Percentiles rank a stretch among this genome's conserved stretches.
Conservation (phyloP, 2,329 filamentous ascomycete species). For the Cadophora luteo-olivacea region DNA sequence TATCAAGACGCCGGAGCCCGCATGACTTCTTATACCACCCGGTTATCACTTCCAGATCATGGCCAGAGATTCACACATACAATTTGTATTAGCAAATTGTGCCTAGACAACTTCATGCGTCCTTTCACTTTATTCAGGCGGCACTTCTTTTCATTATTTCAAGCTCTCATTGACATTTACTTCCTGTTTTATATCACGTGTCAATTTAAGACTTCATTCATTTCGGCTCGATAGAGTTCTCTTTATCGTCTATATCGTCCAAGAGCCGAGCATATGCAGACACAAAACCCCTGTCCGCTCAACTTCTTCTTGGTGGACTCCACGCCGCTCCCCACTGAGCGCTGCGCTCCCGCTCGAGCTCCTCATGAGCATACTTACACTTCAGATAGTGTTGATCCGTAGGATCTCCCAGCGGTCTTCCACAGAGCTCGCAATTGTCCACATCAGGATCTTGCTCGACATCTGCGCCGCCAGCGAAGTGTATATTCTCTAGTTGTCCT, state of each 20-base stretch:
- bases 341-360: constrained; percentile 9
- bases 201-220: neutral
- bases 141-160: neutral
- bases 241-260: neutral
- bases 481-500: neutral
- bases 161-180: neutral
- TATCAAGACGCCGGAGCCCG: neutral
- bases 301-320: too few relatives aligned
- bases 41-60: neutral
- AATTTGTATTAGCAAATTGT: neutral
- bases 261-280: neutral
- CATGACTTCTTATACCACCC: constrained; percentile 6
- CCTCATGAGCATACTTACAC: constrained; percentile 34
- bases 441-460: constrained; percentile 9
- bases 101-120: too few relatives aligned
- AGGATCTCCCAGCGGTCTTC: constrained; percentile 21
- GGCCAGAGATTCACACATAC: neutral
- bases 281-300: neutral
- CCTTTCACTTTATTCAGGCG: too few relatives aligned
- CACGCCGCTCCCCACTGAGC: neutral
- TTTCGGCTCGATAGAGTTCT: neutral
- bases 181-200: neutral
- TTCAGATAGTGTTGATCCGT: constrained; percentile 31
- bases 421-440: constrained; percentile 28
- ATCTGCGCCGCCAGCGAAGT: constrained; percentile 24